Percentiles rank a stretch among this genome's conserved stretches.
phyloP scores from a whole-genome alignment of 2,329 filamentous ascomycete genomes.

The Cercospora canescens region DNA sequence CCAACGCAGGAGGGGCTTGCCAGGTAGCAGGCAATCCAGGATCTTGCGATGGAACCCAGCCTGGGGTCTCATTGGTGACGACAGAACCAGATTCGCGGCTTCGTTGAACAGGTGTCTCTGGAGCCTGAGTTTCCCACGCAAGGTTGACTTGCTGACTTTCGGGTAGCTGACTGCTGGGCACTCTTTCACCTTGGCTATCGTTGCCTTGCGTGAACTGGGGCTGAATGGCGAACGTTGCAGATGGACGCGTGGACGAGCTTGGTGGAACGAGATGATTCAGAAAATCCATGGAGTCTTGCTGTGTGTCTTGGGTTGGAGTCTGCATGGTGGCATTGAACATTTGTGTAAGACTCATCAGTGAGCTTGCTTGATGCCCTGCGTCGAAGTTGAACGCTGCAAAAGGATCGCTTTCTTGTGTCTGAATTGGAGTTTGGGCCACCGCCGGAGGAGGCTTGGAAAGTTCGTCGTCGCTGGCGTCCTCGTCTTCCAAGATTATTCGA shows the following conservation, averaged over 20 bases:
- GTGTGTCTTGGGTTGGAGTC: conserved; percentile 35
- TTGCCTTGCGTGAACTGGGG: conserved; percentile 10
- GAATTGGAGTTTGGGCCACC: background rate
- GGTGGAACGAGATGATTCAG: conserved; percentile 36
- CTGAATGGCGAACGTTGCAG: conserved; percentile 15
- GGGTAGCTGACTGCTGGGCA: conserved; percentile 29
- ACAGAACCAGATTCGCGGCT: conserved; percentile 24
- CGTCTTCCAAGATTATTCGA: conserved; percentile 37
- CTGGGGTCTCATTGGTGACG: conserved; percentile 32
- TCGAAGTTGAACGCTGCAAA: conserved; percentile 38
- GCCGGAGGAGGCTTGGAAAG: background rate
- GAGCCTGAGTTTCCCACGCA: conserved; percentile 35
- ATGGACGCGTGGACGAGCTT: conserved; percentile 31
- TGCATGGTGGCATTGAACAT: conserved; percentile 40
- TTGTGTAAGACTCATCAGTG: conserved; percentile 37
- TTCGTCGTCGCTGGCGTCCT: conserved; percentile 35
- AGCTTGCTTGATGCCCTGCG: conserved; percentile 20
- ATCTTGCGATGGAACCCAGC: conserved; percentile 38
- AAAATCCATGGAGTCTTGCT: conserved; percentile 46
- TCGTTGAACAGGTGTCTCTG: conserved; percentile 31
- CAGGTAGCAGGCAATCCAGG: conserved; percentile 32
- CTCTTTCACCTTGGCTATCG: conserved; percentile 20
- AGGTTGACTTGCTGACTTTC: conserved; percentile 40
- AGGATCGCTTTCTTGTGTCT: conserved; percentile 29
- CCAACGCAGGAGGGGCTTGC: conserved; percentile 19